These are phyloP conservation scores for Trametes hirsuta DNA, from an alignment of 1,284 basidiomycete species.

Conservation along the genomic window DNA sequence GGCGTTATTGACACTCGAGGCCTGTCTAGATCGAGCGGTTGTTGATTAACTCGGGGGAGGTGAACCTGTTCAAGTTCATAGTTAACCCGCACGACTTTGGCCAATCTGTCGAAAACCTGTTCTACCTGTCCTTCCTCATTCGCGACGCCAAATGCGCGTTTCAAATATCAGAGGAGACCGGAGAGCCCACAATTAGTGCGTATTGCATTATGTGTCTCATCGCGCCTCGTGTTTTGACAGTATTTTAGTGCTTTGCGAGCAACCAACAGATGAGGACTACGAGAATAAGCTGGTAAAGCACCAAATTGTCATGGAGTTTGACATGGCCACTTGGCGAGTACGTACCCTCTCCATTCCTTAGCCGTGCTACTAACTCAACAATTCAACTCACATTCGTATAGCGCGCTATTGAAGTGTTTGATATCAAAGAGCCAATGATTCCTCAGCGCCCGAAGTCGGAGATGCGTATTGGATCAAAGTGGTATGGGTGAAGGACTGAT, in stretches of 20 bases:
- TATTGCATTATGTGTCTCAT: conserved; percentile 3
- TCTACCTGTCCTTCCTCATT: conserved; percentile 91
- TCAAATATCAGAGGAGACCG: conserved; percentile 57
- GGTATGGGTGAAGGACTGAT: conserved; percentile 56
- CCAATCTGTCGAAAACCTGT: conserved; percentile 93
- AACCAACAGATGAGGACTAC: conserved; percentile 68
- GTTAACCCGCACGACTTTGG: conserved; percentile 88
- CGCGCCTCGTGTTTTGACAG: neutral
- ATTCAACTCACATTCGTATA: conserved; percentile 32
- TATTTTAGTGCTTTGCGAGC: conserved; percentile 59
- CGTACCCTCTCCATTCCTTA: conserved; percentile 17
- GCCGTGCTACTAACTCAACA: neutral
- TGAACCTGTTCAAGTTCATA: conserved; percentile 84
- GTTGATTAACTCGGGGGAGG: conserved; percentile 48
- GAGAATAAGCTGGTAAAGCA: conserved; percentile 65
- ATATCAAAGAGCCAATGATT: conserved; percentile 70
- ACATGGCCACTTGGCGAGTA: conserved; percentile 82
- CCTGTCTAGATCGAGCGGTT: conserved; percentile 56
- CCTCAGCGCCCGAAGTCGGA: conserved; percentile 63
- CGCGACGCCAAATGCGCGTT: conserved; percentile 81
- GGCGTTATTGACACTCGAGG: neutral
- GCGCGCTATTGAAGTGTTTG: conserved; percentile 82
- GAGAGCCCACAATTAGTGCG: conserved; percentile 78
- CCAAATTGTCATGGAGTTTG: conserved; percentile 87
- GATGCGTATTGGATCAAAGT: conserved; percentile 61